Evolutionary conservation across 2,329 filamentous ascomycete species (phyloP).

Genomic region (Graphilbum ipis-grandicollis): DNA sequence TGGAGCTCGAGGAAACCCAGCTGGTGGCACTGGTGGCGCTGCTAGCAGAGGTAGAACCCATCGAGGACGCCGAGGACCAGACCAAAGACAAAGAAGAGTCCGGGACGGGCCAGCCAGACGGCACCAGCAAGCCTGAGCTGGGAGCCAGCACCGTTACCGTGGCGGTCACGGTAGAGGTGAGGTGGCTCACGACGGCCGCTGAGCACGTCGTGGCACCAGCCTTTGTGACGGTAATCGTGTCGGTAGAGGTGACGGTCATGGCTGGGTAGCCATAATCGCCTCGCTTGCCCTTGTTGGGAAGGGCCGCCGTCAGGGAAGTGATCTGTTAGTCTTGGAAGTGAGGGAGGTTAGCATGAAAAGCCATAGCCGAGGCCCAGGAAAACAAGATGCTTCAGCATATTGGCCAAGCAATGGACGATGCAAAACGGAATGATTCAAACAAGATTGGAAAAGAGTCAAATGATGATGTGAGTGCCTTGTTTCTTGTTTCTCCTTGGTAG

Average conservation of each 20-base stretch:
- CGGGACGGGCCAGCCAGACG: background rate
- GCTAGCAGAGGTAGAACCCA: background rate
- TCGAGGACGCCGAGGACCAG: background rate
- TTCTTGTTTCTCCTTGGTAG: background rate
- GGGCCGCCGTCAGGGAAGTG: conserved; percentile 6
- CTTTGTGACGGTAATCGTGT: conserved; percentile 4
- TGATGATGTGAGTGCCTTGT: background rate
- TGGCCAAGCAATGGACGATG: background rate
- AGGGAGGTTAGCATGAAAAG: no score
- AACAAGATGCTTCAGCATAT: conserved; percentile 5
- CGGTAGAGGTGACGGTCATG: conserved; percentile 5
- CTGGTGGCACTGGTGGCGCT: no score
- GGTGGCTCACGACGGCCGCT: background rate
- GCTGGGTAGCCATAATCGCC: conserved; percentile 7
- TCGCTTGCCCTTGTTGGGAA: conserved; percentile 4
- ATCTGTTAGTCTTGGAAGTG: background rate
- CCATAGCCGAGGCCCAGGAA: conserved; percentile 8
- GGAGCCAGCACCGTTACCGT: background rate
- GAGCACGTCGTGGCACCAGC: conserved; percentile 1
- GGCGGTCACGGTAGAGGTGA: background rate
- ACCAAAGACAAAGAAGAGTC: background rate
- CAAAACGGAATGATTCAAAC: background rate
- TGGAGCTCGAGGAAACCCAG: background rate
- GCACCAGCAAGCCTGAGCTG: background rate
- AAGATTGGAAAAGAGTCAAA: no score